A percentile compares a stretch with the other conserved stretches of the same genome.
phyloP scores from a whole-genome alignment of 768 basidiomycete genomes.

The Macrocybe gigantea region DNA sequence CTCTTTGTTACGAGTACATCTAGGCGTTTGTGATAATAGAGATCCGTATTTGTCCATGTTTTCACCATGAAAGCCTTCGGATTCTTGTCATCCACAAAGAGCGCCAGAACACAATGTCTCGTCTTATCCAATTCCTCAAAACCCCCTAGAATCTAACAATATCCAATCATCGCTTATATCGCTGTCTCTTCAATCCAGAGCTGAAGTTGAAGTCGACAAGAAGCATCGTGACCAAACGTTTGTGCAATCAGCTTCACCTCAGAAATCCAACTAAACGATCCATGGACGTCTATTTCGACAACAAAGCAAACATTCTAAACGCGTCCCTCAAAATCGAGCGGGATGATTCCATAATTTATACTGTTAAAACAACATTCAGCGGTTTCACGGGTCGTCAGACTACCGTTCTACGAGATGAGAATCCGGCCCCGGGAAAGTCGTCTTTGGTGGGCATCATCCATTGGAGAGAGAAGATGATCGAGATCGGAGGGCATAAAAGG shows the following conservation, averaged over 20 bases:
- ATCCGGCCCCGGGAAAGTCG: slow-evolving; percentile 31
- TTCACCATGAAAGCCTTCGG: no score
- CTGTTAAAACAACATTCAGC: slow-evolving; percentile 35
- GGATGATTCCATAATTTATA: slow-evolving; percentile 40
- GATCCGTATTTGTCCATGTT: no score
- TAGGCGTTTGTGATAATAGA: not conserved
- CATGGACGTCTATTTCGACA: slow-evolving; percentile 51
- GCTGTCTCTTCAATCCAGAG: no score
- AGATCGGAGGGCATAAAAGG: slow-evolving; percentile 36
- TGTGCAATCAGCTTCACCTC: not conserved
- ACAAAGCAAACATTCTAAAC: slow-evolving; percentile 42
- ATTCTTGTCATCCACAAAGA: no score
- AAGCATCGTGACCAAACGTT: no score
- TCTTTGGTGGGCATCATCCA: slow-evolving; percentile 39
- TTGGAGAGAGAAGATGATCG: slow-evolving; percentile 45
- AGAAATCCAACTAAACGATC: not conserved
- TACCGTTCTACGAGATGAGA: slow-evolving; percentile 41
- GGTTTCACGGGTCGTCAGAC: slow-evolving; percentile 32
- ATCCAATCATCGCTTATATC: no score
- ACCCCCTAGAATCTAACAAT: no score
- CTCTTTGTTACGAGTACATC: slow-evolving; percentile 5
- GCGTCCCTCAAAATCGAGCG: slow-evolving; percentile 35
- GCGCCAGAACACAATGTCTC: no score
- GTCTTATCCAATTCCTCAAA: no score
- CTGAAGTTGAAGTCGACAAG: no score